Percentiles rank a stretch among this genome's conserved stretches.
phyloP scores from a whole-genome alignment of 176 grass and related monocot species.

The Coix lacrymajobi region DNA sequence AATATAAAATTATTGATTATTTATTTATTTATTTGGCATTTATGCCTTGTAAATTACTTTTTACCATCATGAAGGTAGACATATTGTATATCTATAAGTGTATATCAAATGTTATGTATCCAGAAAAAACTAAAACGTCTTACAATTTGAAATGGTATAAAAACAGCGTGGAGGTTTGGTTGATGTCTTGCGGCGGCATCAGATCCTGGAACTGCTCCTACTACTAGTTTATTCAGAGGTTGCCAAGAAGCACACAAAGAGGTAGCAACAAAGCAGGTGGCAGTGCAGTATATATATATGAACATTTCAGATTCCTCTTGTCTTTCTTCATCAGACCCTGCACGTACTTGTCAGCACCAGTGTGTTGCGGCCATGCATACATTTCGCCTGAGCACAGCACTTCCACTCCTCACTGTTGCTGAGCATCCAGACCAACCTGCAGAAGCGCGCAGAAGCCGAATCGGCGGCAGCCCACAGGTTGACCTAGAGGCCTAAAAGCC shows the following conservation, averaged over 20 bases:
- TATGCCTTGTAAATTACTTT: no score
- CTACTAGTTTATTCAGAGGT: background rate
- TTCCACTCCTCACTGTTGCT: background rate
- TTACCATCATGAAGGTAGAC: no score
- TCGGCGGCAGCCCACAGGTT: background rate
- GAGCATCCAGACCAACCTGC: background rate
- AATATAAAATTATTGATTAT: background rate
- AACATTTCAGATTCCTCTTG: background rate
- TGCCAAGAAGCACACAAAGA: background rate
- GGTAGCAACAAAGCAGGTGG: background rate
- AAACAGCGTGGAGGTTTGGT: background rate
- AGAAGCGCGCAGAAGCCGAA: background rate
- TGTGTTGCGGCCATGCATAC: background rate
- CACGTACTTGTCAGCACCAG: background rate
- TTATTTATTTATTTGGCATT: no score
- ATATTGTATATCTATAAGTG: no score
- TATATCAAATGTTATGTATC: no score
- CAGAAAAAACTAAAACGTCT: no score
- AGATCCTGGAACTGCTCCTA: background rate
- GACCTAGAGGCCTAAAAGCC: background rate
- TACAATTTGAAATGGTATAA: background rate
- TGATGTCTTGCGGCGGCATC: background rate
- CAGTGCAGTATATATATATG: background rate
- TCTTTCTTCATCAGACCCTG: background rate
- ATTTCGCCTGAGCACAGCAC: constrained; percentile 2